A percentile compares a stretch with the other conserved stretches of the same genome.
These are phyloP conservation scores for Barnettozyma populi DNA, from an alignment of 805 yeast genomes.

Conservation along the genomic window DNA sequence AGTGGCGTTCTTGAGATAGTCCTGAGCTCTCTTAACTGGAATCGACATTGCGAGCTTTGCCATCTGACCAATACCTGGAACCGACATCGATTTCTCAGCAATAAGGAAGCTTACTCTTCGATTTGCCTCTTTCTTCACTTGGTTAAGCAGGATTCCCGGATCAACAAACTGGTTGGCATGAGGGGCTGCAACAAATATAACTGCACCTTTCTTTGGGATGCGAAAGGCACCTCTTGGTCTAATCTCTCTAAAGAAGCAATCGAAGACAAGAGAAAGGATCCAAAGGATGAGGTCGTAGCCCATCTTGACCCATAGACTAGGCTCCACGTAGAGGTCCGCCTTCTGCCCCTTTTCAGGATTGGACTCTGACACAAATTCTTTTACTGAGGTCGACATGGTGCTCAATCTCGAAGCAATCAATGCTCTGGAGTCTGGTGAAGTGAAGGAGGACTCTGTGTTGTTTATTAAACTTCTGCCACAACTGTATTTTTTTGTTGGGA, in stretches of 20 bases:
- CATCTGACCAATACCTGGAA: conserved; percentile 65
- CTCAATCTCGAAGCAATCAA: not conserved
- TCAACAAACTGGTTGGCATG: conserved; percentile 91
- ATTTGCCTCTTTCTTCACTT: conserved; percentile 59
- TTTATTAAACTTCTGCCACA: not conserved
- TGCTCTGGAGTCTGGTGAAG: not conserved
- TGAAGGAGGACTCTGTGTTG: no score
- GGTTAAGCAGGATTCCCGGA: conserved; percentile 78
- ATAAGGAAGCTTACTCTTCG: conserved; percentile 76
- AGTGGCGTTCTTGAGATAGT: conserved; percentile 58
- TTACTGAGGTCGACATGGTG: not conserved
- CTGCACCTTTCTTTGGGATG: conserved; percentile 69
- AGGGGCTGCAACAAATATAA: conserved; percentile 92
- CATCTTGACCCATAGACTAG: conserved; percentile 33
- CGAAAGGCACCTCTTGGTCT: conserved; percentile 81
- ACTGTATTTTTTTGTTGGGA: not conserved
- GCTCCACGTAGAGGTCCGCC: conserved; percentile 15
- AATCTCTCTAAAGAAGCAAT: conserved; percentile 82
- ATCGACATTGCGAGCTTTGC: conserved; percentile 76
- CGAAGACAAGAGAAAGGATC: conserved; percentile 43
- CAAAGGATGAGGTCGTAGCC: conserved; percentile 50
- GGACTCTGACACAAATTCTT: not conserved
- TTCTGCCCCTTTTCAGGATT: not conserved
- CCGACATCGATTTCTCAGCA: conserved; percentile 73
- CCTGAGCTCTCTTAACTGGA: conserved; percentile 92